Percentiles rank a stretch among this genome's conserved stretches.
Evolutionary conservation across 768 basidiomycete species (phyloP).

Genomic region (Boletus coccyginus): DNA sequence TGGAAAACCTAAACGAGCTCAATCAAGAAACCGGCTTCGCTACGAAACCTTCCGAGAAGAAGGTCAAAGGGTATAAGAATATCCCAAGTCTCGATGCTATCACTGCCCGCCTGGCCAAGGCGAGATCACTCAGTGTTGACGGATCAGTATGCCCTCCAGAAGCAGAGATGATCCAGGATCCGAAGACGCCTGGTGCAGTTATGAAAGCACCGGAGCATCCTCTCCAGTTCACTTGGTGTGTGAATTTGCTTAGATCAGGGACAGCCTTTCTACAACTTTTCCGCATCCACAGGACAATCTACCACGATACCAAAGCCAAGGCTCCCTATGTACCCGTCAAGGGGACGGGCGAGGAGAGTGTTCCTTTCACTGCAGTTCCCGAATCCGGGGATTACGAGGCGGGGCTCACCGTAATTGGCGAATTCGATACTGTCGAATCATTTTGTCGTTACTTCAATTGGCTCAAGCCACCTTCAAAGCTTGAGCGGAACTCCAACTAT

Average conservation of each 20-base stretch:
- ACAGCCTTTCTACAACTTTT: neutral
- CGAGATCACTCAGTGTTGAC: conserved; percentile 56
- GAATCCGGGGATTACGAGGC: conserved; percentile 82
- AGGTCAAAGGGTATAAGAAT: conserved; percentile 75
- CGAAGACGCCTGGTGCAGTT: conserved; percentile 75
- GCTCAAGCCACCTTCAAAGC: conserved; percentile 86
- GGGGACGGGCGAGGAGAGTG: conserved; percentile 23
- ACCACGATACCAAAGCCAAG: conserved; percentile 83
- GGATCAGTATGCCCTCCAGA: conserved; percentile 71
- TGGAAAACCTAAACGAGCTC: conserved; percentile 63
- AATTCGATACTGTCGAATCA: conserved; percentile 85
- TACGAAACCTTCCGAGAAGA: conserved; percentile 32
- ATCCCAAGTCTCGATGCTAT: conserved; percentile 85
- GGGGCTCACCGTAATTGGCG: conserved; percentile 80
- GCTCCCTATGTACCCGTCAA: conserved; percentile 35
- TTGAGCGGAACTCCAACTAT: conserved; percentile 90
- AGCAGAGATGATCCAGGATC: conserved; percentile 76
- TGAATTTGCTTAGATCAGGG: conserved; percentile 7
- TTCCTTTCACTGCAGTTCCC: conserved; percentile 41
- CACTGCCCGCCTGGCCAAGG: conserved; percentile 73
- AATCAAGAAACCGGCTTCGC: conserved; percentile 49
- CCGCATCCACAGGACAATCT: conserved; percentile 68
- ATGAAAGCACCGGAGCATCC: conserved; percentile 76
- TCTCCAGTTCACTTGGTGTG: conserved; percentile 76
- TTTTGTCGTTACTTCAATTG: conserved; percentile 94